Evolutionary conservation across 768 basidiomycete genomes (phyloP).

Genomic region (Pleurotus platypus): DNA sequence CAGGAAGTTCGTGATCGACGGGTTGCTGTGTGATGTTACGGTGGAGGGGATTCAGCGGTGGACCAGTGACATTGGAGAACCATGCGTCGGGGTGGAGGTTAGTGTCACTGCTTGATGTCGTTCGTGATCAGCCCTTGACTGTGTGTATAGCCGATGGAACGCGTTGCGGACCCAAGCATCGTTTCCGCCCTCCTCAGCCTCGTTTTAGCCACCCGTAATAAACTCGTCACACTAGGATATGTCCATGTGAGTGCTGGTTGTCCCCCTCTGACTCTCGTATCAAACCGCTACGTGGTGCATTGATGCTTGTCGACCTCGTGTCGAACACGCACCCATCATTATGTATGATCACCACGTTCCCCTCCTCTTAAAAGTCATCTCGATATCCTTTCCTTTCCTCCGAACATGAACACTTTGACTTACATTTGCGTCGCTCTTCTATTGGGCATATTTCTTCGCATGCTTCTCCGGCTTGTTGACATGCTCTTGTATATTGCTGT

Average conservation of each 20-base stretch:
- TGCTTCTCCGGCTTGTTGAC: constrained; percentile 3
- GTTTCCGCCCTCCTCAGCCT: constrained; percentile 70
- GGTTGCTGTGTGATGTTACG: constrained; percentile 75
- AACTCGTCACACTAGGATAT: constrained; percentile 56
- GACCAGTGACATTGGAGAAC: constrained; percentile 63
- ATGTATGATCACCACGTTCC: background rate
- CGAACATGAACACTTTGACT: constrained; percentile 11
- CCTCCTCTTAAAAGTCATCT: background rate
- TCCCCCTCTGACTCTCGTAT: background rate
- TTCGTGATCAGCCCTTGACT: constrained; percentile 2
- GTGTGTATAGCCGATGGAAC: constrained; percentile 57
- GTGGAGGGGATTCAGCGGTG: constrained; percentile 68
- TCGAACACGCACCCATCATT: background rate
- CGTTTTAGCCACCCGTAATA: constrained; percentile 66
- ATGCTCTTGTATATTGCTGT: background rate
- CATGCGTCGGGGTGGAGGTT: constrained; percentile 61
- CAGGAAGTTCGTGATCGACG: constrained; percentile 38
- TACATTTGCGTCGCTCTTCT: constrained; percentile 6
- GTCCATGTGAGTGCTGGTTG: constrained; percentile 25
- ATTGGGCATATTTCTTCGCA: constrained; percentile 6
- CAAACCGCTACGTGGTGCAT: constrained; percentile 1
- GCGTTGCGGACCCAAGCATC: constrained; percentile 68
- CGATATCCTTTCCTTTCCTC: background rate
- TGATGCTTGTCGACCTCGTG: constrained; percentile 10
- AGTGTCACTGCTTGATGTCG: constrained; percentile 9